Percentiles rank a stretch among this genome's conserved stretches.
Conservation (phyloP, 768 basidiomycete species). For the Tubosaeta brunneosetosa region DNA sequence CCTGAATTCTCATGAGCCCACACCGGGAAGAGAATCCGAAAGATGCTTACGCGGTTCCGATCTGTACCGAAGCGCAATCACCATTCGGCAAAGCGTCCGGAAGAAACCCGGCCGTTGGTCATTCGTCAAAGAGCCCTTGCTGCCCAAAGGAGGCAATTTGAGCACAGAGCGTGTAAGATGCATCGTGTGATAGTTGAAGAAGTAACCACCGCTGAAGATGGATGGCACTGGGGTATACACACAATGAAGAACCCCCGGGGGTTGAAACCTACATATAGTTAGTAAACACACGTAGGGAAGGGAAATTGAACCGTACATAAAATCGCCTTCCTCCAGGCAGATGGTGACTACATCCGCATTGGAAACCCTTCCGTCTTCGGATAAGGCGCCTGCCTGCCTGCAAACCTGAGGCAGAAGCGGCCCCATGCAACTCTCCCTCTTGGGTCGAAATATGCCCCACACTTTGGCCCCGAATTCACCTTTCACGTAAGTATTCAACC, state of each 20-base stretch:
- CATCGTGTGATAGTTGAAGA: background rate
- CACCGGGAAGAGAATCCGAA: too few species aligned
- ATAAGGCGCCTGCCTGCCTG: background rate
- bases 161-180: background rate
- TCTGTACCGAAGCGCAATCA: background rate
- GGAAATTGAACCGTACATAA: background rate
- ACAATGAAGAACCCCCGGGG: background rate
- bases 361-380: background rate
- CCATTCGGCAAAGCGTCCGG: background rate
- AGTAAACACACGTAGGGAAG: too few species aligned
- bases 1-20: too few species aligned
- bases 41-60: background rate
- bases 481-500: background rate
- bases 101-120: background rate
- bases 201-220: background rate
- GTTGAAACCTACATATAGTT: background rate
- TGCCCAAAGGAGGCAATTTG: rapidly evolving
- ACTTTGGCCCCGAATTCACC: background rate
- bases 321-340: background rate
- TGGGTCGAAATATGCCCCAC: background rate
- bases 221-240: background rate
- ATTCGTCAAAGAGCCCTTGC: background rate
- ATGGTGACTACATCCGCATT: background rate
- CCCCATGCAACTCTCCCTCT: background rate
- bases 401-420: too few species aligned